Evolutionary conservation across 2,329 filamentous ascomycete species (phyloP), one percentile per base, ranked within the genome.

Genomic region (Pyrenophora tritici-repentis): DNA sequence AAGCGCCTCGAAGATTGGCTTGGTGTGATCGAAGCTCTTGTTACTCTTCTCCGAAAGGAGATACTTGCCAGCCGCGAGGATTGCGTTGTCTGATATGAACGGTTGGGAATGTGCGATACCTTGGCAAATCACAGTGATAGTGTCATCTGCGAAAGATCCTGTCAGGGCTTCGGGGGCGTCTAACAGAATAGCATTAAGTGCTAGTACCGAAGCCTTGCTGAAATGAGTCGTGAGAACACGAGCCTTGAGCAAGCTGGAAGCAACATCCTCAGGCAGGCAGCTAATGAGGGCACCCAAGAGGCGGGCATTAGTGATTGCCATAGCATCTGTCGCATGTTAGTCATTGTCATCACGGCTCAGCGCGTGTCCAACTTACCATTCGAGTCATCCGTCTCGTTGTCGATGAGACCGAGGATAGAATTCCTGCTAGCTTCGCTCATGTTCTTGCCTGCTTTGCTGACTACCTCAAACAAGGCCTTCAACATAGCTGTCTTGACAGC

Each of bases 401-500:
- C 94, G 66, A 99, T 97, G 41, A 99, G 80, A 36, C 85, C 83
- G 41, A 99, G 79, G 20, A 99, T 91, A n/a, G 92, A 86, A 53
- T 86, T 83, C 47, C 92, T 86, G 40, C 93, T 97, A 17, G 86
- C 79, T 66, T 97, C 94, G 64, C 90, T 92, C 94, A 99, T 99
- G 75, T 93, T 97, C 50, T 82, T 82, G 47, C 94, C 94, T 14
- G 92, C 93, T 75, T 96, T 96, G 79, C 90, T 93, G 54, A 99
- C 88, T 24, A 99, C 94, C 70, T 97, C 93, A 70, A 95, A 97
- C 38, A 99, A 77, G 3, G 94, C 94, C 79, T 95, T 96, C 66
- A 99, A 82, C 94, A 99, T 99, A 22, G 94, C 94, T 60, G 89
- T 94, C 75, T 86, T 90, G 58, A 99, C 94, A 38, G 93, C 93